Evolutionary conservation across 2,329 filamentous ascomycete species (phyloP), one percentile per base, ranked within the genome.

Genomic region (Cladosporium sphaerospermum): DNA sequence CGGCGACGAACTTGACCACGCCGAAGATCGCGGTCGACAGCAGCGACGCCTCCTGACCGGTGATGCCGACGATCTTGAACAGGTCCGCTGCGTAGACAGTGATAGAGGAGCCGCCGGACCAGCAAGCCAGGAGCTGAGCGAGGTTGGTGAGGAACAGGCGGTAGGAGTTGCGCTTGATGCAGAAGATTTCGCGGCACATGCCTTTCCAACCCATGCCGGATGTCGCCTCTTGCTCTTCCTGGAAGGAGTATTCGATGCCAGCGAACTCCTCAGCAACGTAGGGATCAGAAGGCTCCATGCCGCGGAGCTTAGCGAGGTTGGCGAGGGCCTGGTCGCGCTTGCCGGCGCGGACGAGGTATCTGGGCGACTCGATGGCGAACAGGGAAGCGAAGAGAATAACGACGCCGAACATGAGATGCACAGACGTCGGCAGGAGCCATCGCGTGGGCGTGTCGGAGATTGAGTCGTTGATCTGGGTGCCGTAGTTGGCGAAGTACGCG

Each of bases 331-430:
- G 71, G 55, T 86, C 82, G 81, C 81, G 85, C 58, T 82, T 75
- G 61, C 85, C 83, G 59, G 79, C 75, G 59, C 80, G 79, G 36
- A 83, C 84, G 28, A 84, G 77, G 78, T 79, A 87, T 59, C 85
- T 78, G 11, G 84, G 84, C 8, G 82, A 84, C 61, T 86, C 83
- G 33, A 59, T 57, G 61, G 81, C 83, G 45, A 83, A 65, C 2
- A 80, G 83, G 7, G 80, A 85, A 11, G 89, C 74, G 54, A 82
- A 61, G 62, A 89, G 79, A 65, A 88, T 88, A 53, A 90, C 67
- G 3, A 81, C 81, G 2, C 85, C 82, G 63, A 90, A 89, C 62
- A 89, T 89, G 67, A 91, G 75, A 64, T 91, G 86, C 53, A 90
- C 73, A 59, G 80, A 84, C 18, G 84, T 88, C 0, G 87, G 86